These are phyloP conservation scores for Phaeosphaeria sp. DNA, from an alignment of 2,329 filamentous ascomycete species.

Conservation along the genomic window DNA sequence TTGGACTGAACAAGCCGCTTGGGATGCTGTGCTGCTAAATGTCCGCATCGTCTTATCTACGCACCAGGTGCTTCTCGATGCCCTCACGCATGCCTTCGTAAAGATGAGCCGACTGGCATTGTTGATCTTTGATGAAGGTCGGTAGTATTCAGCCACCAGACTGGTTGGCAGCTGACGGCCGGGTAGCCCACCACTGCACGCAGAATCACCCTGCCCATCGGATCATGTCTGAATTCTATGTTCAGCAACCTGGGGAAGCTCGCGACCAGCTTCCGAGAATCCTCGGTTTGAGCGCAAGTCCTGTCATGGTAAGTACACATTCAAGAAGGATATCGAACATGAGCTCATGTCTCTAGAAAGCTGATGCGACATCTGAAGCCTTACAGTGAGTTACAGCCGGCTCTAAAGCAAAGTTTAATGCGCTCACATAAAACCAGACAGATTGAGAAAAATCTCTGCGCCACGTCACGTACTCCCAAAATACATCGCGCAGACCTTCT, in stretches of 20 bases:
- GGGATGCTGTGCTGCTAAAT: constrained; percentile 70
- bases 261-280: constrained; percentile 62
- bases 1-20: constrained; percentile 72
- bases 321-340: neutral
- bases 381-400: constrained; percentile 54
- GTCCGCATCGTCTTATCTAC: constrained; percentile 79
- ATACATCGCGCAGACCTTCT: constrained; percentile 73
- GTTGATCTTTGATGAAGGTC: constrained; percentile 82
- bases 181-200: constrained; percentile 74
- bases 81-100: constrained; percentile 77
- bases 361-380: constrained; percentile 54
- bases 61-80: constrained; percentile 75
- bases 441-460: constrained; percentile 74
- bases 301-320: constrained; percentile 60
- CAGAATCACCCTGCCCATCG: constrained; percentile 68
- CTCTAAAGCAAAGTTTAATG: neutral
- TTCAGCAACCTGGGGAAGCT: constrained; percentile 49
- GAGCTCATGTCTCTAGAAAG: constrained; percentile 43
- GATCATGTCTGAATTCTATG: constrained; percentile 78
- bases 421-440: constrained; percentile 33
- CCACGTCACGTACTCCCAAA: constrained; percentile 72
- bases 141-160: too few species aligned
- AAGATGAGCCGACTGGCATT: constrained; percentile 68
- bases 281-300: constrained; percentile 82
- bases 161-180: constrained; percentile 5